Evolutionary conservation across 106 monocot genomes (phyloP).

Genomic region (Triglochin maritima): DNA sequence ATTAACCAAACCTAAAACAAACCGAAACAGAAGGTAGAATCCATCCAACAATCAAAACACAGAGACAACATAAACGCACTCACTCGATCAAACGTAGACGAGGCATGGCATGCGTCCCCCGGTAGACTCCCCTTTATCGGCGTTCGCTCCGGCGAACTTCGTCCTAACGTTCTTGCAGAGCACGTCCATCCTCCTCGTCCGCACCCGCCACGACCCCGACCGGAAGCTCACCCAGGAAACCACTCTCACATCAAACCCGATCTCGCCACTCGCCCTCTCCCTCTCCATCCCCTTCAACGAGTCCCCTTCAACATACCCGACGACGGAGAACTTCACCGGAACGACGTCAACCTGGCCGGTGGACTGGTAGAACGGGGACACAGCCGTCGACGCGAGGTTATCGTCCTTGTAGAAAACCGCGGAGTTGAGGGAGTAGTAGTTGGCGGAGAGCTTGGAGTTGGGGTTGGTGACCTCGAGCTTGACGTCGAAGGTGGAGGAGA

Average conservation of each 20-base stretch:
- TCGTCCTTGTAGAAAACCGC: constrained; percentile 10
- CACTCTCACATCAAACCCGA: background rate
- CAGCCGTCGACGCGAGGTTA: constrained; percentile 11
- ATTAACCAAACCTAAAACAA: too few species aligned
- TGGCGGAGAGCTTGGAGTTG: constrained; percentile 33
- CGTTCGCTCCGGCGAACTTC: too few species aligned
- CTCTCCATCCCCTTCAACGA: constrained; percentile 5
- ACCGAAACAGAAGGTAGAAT: too few species aligned
- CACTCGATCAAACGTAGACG: too few species aligned
- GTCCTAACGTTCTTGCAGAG: background rate
- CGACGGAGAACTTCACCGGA: constrained; percentile 11
- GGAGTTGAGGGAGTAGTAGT: constrained; percentile 28
- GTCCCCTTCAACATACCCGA: constrained; percentile 15
- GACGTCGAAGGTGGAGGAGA: constrained; percentile 18
- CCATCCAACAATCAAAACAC: too few species aligned
- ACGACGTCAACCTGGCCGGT: constrained; percentile 1
- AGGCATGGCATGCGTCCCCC: too few species aligned
- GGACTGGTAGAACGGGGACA: constrained; percentile 29
- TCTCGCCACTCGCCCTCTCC: constrained; percentile 7
- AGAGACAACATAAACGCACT: too few species aligned
- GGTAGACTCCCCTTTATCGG: too few species aligned
- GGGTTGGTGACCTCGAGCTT: constrained; percentile 27
- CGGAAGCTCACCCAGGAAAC: background rate
- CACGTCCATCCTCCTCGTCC: background rate
- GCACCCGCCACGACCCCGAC: background rate